A percentile compares a stretch with the other conserved stretches of the same genome.
These are phyloP conservation scores for Thielaviopsis ethacetica DNA, from an alignment of 2,329 filamentous ascomycete species.

Conservation along the genomic window DNA sequence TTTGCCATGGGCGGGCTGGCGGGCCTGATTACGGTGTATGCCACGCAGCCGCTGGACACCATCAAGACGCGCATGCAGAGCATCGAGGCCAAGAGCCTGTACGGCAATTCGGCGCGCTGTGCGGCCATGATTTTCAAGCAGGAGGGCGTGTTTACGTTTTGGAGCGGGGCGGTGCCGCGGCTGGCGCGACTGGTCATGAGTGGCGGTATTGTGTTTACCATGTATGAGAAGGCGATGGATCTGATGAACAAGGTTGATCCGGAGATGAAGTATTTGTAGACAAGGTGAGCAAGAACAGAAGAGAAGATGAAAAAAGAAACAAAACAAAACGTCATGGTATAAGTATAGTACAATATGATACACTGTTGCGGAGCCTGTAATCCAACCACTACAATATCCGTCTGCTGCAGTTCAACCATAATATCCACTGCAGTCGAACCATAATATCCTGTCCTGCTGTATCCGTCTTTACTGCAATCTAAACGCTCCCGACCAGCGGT, in stretches of 20 bases:
- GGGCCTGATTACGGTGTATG: constrained; percentile 77
- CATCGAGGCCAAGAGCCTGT: constrained; percentile 62
- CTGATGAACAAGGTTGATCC: constrained; percentile 67
- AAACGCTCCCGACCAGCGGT: constrained; percentile 42
- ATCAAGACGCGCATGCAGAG: constrained; percentile 98
- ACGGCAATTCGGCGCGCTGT: constrained; percentile 79
- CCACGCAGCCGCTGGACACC: constrained; percentile 65
- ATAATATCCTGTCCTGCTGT: too few relatives aligned
- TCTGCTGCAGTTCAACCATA: too few relatives aligned
- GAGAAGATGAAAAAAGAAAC: neutral
- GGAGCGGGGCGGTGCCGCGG: constrained; percentile 81
- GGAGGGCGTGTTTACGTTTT: constrained; percentile 79
- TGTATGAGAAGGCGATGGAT: constrained; percentile 97
- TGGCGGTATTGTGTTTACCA: constrained; percentile 93
- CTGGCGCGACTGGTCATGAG: constrained; percentile 74
- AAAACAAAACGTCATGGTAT: too few relatives aligned
- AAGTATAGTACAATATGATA: neutral
- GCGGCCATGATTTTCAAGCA: constrained; percentile 70
- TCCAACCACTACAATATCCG: constrained; percentile 29
- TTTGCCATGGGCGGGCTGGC: constrained; percentile 84
- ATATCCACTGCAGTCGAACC: too few relatives aligned
- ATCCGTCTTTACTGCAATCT: constrained; percentile 38
- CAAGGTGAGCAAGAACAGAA: neutral
- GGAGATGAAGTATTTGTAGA: constrained; percentile 61
- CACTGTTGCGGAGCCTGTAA: neutral